phyloP scores from a whole-genome alignment of 345 rosid species.

The Melastoma malabathricum region DNA sequence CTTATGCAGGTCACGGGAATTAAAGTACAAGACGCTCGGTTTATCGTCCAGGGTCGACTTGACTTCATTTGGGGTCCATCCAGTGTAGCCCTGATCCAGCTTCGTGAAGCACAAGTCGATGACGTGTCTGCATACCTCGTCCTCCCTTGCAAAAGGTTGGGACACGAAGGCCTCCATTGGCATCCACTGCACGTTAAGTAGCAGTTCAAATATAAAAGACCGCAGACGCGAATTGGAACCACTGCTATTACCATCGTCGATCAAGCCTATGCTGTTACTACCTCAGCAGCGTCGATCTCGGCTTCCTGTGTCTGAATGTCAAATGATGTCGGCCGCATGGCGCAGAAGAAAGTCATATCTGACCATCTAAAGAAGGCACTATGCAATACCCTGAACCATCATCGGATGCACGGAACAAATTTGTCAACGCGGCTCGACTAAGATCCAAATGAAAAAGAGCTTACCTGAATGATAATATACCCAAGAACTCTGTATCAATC shows the following conservation, averaged over 20 bases:
- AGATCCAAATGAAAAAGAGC: not conserved
- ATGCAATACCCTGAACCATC: slow-evolving; percentile 41
- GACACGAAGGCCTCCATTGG: slow-evolving; percentile 56
- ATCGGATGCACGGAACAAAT: not conserved
- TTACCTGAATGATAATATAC: slow-evolving; percentile 65
- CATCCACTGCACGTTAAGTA: slow-evolving; percentile 47
- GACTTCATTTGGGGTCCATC: slow-evolving; percentile 23
- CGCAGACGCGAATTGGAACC: no score
- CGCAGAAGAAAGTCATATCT: slow-evolving; percentile 60
- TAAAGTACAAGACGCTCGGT: no score
- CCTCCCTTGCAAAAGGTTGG: slow-evolving; percentile 44
- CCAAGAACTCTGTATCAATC: slow-evolving; percentile 59
- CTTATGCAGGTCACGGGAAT: no score
- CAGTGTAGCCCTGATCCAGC: slow-evolving; percentile 27
- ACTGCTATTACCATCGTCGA: no score
- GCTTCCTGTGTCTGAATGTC: slow-evolving; percentile 56
- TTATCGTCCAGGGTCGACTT: no score
- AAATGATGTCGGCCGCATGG: slow-evolving; percentile 49
- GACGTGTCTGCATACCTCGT: slow-evolving; percentile 30
- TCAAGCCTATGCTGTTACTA: slow-evolving; percentile 8
- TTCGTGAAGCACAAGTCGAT: slow-evolving; percentile 37
- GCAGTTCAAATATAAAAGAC: not conserved
- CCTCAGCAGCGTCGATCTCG: slow-evolving; percentile 87
- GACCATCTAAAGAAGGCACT: slow-evolving; percentile 53
- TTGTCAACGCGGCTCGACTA: not conserved